Percentiles rank a stretch among this genome's conserved stretches.
phyloP scores from a whole-genome alignment of 345 rosid genomes.

The Iberis pinnata region DNA sequence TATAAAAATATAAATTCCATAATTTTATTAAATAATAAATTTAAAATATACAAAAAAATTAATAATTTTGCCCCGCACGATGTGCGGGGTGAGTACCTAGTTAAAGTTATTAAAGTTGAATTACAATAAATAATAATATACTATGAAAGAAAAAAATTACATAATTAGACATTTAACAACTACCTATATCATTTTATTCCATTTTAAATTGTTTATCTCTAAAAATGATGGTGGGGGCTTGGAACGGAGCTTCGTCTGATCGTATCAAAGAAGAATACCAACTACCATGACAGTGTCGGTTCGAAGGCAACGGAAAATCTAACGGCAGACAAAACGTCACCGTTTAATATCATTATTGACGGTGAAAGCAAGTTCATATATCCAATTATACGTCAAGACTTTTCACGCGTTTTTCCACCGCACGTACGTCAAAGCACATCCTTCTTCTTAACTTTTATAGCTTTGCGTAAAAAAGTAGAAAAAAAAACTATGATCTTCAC shows the following conservation, averaged over 20 bases:
- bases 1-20: no score
- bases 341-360: constrained; percentile 3
- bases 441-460: no score
- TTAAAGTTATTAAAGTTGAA: no score
- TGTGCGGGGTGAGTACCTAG: no score
- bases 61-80: no score
- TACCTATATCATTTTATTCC: constrained; percentile 25
- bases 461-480: no score
- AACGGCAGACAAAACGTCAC: constrained; percentile 39
- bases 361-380: constrained; percentile 11
- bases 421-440: not conserved
- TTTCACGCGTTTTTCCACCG: constrained; percentile 13
- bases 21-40: no score
- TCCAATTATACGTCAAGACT: constrained; percentile 19
- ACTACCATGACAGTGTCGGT: constrained; percentile 30
- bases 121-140: no score
- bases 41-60: no score
- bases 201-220: not conserved
- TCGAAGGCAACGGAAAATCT: constrained; percentile 41
- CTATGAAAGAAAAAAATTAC: no score
- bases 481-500: no score
- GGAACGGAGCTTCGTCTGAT: constrained; percentile 31
- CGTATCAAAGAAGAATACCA: constrained; percentile 26
- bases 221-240: constrained; percentile 15
- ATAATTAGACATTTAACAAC: no score